phyloP scores from a whole-genome alignment of 805 yeast species.

The Wickerhamomyces sydowiorum region DNA sequence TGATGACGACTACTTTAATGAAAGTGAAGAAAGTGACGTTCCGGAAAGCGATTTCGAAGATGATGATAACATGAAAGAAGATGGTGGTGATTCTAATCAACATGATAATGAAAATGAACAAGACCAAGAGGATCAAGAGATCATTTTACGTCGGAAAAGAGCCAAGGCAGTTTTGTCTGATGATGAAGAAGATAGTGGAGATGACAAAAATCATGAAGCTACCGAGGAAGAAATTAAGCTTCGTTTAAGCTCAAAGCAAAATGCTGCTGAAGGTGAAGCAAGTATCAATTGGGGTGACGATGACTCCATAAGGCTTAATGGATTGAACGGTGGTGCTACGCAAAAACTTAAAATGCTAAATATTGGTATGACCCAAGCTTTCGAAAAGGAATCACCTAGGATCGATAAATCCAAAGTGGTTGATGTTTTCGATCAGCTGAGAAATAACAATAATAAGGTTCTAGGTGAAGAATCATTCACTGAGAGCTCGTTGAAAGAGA shows the following conservation, averaged over 20 bases:
- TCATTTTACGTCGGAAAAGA: slow-evolving; percentile 3
- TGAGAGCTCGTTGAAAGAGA: neutral
- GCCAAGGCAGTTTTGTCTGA: slow-evolving; percentile 9
- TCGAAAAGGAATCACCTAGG: slow-evolving; percentile 15
- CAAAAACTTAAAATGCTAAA: slow-evolving; percentile 11
- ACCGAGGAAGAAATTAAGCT: neutral
- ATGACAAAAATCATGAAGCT: neutral
- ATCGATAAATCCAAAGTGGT: neutral
- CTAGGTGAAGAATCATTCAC: slow-evolving; percentile 4
- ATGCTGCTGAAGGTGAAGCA: slow-evolving; percentile 5
- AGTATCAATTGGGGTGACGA: neutral
- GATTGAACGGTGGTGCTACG: slow-evolving; percentile 1
- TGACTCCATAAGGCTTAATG: neutral
- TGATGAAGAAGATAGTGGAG: slow-evolving; percentile 8
- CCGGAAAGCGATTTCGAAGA: slow-evolving; percentile 17
- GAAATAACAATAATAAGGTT: slow-evolving; percentile 6
- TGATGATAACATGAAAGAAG: slow-evolving; percentile 17
- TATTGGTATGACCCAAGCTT: slow-evolving; percentile 17
- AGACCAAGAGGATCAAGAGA: slow-evolving; percentile 1
- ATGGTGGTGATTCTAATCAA: slow-evolving; percentile 5
- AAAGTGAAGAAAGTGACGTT: slow-evolving; percentile 11
- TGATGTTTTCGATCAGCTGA: slow-evolving; percentile 12
- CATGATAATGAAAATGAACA: slow-evolving; percentile 8
- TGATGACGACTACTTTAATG: slow-evolving; percentile 6
- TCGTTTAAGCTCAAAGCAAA: neutral